Conservation (phyloP, 2,329 filamentous ascomycete genomes). For the Monosporascus sp. region DNA sequence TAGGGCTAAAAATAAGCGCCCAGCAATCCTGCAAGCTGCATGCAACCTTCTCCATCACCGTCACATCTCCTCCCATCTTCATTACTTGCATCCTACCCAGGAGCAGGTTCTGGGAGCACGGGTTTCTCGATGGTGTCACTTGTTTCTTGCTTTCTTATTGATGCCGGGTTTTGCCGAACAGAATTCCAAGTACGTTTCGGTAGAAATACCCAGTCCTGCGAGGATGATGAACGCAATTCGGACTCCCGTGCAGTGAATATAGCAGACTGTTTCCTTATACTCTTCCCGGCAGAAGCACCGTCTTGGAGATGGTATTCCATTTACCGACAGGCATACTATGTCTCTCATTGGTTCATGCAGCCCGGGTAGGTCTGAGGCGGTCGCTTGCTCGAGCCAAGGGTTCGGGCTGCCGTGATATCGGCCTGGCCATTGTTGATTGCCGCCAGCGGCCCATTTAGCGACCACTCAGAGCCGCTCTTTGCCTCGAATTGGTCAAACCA, state of each 20-base stretch:
- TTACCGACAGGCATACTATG: neutral
- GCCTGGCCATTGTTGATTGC: neutral
- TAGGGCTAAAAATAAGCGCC: neutral
- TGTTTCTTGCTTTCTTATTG: too few relatives aligned
- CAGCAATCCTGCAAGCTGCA: neutral
- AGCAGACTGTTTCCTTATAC: too few relatives aligned
- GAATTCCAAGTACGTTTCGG: too few relatives aligned
- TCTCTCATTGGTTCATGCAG: neutral
- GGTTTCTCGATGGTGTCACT: too few relatives aligned
- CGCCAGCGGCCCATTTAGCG: neutral
- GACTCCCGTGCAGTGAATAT: too few relatives aligned
- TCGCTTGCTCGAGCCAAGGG: neutral
- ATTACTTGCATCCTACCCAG: neutral
- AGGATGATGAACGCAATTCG: too few relatives aligned
- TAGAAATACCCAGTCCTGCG: too few relatives aligned
- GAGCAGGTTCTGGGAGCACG: neutral
- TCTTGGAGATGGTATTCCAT: too few relatives aligned
- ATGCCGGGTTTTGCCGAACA: too few relatives aligned
- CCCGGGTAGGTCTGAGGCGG: neutral
- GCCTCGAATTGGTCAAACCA: neutral
- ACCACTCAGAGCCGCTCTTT: neutral
- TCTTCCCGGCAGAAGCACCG: too few relatives aligned
- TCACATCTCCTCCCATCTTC: neutral
- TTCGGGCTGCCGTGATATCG: neutral
- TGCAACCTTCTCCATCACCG: neutral